Base-by-base conservation (phyloP, 441 rosid species). In the Corymbia calophylla region DNA sequence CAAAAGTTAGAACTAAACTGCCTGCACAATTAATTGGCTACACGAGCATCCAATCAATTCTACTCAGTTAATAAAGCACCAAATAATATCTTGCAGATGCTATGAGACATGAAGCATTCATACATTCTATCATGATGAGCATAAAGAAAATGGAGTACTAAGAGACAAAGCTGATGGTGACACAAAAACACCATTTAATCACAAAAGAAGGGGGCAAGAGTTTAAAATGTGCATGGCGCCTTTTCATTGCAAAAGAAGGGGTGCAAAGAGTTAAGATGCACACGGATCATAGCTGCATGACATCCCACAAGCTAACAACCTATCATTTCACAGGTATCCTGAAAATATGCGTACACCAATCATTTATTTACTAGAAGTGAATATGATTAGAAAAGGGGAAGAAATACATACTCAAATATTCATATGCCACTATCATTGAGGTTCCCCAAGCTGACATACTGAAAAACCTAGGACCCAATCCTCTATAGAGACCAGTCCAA, bases 371-470 rank as follows among this genome's bases (percentile, higher is more conserved):
- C 51, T 23, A 77, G 84, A 77, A 77, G 84, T 11, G 15, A 77
- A 56, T 12, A 64, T 66, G 23, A 25, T 66, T 47, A 86, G 80
- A 60, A 89, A 87, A 89, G 81, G 84, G 62, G 90, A 90, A 88
- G 90, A 62, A 81, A 87, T 53, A 49, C 99, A 90, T 95, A 97
- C 99, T 98, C 93, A 97, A 93, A 92, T 97, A 98, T 92, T 98
- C 99, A 70, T 98, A 98, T 89, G 99, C 91, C 92, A 96, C 88
- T 89, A 98, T 98, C 99, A 98, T 96, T 1, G 99, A 93, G 89
- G 99, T 97, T 94, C 99, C 99, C 99, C 99, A 97, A 86, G 98
- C 97, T 27, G 99, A 98, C 98, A 95, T 97, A 94, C 98, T 96
- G 95, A 97, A 93, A 92, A 97, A 96, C 92, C 99, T 95, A 32